A percentile compares a stretch with the other conserved stretches of the same genome.
These are phyloP conservation scores for Mycosphaerelloides madeirae DNA, from an alignment of 2,329 filamentous ascomycete genomes.

Conservation along the genomic window DNA sequence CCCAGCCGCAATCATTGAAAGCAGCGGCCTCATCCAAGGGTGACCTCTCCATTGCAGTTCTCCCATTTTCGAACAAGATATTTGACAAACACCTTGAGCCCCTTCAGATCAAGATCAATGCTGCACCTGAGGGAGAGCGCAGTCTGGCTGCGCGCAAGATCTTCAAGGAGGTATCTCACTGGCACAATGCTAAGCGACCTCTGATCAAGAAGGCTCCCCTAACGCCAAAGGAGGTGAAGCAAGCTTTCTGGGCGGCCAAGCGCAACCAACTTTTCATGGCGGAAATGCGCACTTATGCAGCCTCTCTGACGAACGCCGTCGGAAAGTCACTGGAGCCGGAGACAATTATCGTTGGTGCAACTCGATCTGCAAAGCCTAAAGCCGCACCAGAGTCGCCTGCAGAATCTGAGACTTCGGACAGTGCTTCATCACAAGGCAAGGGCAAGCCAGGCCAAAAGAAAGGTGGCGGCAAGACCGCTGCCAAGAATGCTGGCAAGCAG, in stretches of 20 bases:
- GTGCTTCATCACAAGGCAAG: conserved; percentile 23
- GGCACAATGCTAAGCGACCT: conserved; percentile 57
- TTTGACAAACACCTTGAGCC: conserved; percentile 47
- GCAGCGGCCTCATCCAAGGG: neutral
- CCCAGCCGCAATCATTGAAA: neutral
- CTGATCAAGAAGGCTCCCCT: conserved; percentile 40
- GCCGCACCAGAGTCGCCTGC: conserved; percentile 22
- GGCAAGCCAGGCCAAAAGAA: conserved; percentile 28
- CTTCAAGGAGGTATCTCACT: conserved; percentile 52
- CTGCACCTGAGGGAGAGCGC: conserved; percentile 29
- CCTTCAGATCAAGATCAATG: conserved; percentile 38
- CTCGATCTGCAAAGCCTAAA: conserved; percentile 17
- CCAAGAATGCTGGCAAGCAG: conserved; percentile 38
- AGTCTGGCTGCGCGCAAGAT: conserved; percentile 36
- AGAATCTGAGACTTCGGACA: conserved; percentile 28
- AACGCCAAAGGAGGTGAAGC: conserved; percentile 26
- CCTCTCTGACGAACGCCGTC: conserved; percentile 61
- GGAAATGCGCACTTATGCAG: conserved; percentile 64
- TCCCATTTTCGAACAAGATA: conserved; percentile 46
- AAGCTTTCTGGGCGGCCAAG: conserved; percentile 39
- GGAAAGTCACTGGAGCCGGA: conserved; percentile 62
- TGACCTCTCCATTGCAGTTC: conserved; percentile 28
- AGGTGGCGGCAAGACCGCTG: conserved; percentile 30
- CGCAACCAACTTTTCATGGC: conserved; percentile 62
- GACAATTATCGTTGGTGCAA: conserved; percentile 50